Base-by-base conservation (phyloP, 2,329 filamentous ascomycete genomes). In the Neophaeococcomyces mojaviensis region DNA sequence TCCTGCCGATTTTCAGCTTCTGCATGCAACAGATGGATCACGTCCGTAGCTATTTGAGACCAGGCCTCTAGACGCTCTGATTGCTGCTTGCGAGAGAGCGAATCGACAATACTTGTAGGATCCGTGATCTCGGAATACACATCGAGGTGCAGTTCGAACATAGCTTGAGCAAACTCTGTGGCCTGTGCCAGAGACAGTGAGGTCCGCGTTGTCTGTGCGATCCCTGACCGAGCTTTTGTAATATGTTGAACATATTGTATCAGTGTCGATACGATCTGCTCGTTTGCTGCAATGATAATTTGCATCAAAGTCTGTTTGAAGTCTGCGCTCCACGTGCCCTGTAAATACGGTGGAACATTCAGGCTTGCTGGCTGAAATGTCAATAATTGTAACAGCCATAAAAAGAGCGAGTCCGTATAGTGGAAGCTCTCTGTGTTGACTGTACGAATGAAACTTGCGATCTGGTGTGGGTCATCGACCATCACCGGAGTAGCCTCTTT, bases 91-190 rank as follows among this genome's bases (percentile, higher is more conserved):
- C 74, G 69, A n/a, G 71, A 76, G 4, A 65, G 66, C 24, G 63
- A 56, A 48, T 76, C 70, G 4, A 78, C 71, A 19, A 76, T 71
- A 53, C 74, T 81, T 52, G 72, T 73, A 0, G 78, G 73, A 51
- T 76, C 76, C 40, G 76, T 81, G 54, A 82, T 78, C n/a, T 75
- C 65, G 4, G 74, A 74, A 58, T 79, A 82, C 7, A 82, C 68
- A 56, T 85, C 81, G 4, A 85, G 68, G 56, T 85, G 81, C 26
- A 85, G 63, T 59, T 86, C 82, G 53, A 81, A 83, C 2, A 85
- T 64, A 2, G 73, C 72, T 58, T 85, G 71, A 1, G 74, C 64
- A 59, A 57, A 44, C 31, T 54, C 53, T 18, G 49, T 48, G 13
- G 32, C 28, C 9, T 22, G 32, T 10, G 10, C 15, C 5, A 9